Evolutionary conservation across 192 early-diverging fungal genomes (phyloP).

Genomic region (Lobosporangium transversale): DNA sequence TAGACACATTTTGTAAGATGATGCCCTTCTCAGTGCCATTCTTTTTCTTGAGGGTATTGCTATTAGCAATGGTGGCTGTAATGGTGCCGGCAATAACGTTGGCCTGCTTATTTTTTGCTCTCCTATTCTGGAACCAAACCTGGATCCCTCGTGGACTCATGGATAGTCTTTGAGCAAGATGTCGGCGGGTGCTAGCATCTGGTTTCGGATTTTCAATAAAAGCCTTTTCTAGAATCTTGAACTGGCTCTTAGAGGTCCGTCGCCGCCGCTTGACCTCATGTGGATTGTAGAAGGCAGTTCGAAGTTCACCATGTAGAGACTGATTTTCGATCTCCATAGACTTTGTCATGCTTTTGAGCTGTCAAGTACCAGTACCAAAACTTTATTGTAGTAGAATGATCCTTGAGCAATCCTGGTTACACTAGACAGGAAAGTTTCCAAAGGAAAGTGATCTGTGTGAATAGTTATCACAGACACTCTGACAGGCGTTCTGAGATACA

Average conservation of each 20-base stretch:
- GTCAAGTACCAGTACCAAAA: too few relatives aligned
- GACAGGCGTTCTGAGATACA: too few relatives aligned
- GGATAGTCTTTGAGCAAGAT: slow-evolving; percentile 65
- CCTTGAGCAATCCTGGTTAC: too few relatives aligned
- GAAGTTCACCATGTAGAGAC: slow-evolving; percentile 63
- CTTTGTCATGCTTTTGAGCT: slow-evolving; percentile 2
- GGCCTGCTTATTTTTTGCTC: slow-evolving; percentile 74
- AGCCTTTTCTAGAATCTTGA: slow-evolving; percentile 73
- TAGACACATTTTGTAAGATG: too few relatives aligned
- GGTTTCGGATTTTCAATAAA: slow-evolving; percentile 78
- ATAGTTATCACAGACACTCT: too few relatives aligned
- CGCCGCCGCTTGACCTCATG: slow-evolving; percentile 81
- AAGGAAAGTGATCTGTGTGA: too few relatives aligned
- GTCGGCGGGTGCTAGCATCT: slow-evolving; percentile 66
- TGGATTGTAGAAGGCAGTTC: slow-evolving; percentile 79
- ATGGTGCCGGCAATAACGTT: not conserved
- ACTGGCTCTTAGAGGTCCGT: slow-evolving; percentile 77
- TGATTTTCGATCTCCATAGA: slow-evolving; percentile 8
- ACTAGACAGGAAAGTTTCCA: too few relatives aligned
- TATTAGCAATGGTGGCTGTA: not conserved
- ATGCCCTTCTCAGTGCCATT: too few relatives aligned
- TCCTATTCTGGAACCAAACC: slow-evolving; percentile 88
- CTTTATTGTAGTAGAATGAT: too few relatives aligned
- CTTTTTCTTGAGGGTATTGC: too few relatives aligned
- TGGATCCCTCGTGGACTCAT: slow-evolving; percentile 83